Conservation (phyloP, 257 asterid genomes). For the Nicotiana attenuata region DNA sequence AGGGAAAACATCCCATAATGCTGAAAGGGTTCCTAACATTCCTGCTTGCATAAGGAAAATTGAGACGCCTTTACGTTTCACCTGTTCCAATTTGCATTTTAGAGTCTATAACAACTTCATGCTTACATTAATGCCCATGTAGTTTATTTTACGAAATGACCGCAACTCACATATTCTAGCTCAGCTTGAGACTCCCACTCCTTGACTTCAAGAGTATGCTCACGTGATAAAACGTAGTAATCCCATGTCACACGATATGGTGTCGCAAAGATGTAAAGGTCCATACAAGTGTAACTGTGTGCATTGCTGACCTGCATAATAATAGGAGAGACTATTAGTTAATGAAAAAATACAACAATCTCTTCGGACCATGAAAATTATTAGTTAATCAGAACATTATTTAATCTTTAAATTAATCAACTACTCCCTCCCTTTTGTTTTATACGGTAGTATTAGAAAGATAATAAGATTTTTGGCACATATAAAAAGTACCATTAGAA, state of each 20-base stretch:
- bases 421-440: neutral
- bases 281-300: slow-evolving; percentile 89
- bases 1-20: slow-evolving; percentile 85
- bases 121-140: neutral
- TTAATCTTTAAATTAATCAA: neutral
- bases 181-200: slow-evolving; percentile 83
- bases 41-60: slow-evolving; percentile 88
- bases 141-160: neutral
- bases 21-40: slow-evolving; percentile 64
- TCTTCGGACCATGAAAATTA: neutral
- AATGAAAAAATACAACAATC: neutral
- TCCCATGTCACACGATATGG: slow-evolving; percentile 95
- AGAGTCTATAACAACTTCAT: neutral
- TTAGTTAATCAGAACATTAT: neutral
- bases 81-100: slow-evolving; percentile 34
- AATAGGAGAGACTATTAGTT: neutral
- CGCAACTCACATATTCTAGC: slow-evolving; percentile 60
- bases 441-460: neutral
- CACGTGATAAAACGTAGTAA: slow-evolving; percentile 66
- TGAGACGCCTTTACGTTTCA: slow-evolving; percentile 61
- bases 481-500: neutral
- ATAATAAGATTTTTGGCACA: neutral
- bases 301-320: slow-evolving; percentile 55
- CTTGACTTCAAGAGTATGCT: slow-evolving; percentile 66
- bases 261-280: slow-evolving; percentile 76